Evolutionary conservation across 208 protist species (phyloP), one percentile per base, ranked within the genome.

Genomic region (Wallacemonas sp.): DNA sequence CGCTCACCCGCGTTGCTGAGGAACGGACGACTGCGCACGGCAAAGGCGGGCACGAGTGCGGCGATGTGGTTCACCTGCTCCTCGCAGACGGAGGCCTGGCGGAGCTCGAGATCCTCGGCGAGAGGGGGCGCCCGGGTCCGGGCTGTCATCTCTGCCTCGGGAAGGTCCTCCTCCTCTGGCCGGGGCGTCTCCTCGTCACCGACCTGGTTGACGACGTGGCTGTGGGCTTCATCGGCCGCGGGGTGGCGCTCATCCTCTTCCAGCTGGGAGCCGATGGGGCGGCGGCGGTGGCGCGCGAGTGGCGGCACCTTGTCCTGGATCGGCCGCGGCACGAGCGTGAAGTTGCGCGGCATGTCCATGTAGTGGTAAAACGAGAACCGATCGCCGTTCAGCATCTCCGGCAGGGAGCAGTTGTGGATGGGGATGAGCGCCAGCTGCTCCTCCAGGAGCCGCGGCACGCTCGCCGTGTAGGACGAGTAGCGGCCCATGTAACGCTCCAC

Each of bases 11-110:
- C 1, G 32, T 58, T 58, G 24, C 68, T 1, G 68, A 74, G 68
- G 61, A 79, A 85, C 0, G 85, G 89, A 8, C 78, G 68, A 65
- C 83, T 88, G 58, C 76, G 78, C 14, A 87, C 67, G 9, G 70
- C 57, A 65, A 88, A 80, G n/a, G 83, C 81, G 0, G 72, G 79
- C 6, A 87, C 55, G 5, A 92, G 74, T 23, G 81, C 70, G 2
- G 80, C 74, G 16, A 94, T 81, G 77, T 92, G 83, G 41, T 85
- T 81, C 30, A 85, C 55, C 38, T 81, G 65, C 54, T 84, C 81
- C 71, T 91, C 88, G 58, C 88, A 94, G 32, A 65, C 68, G n/a
- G 74, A 67, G n/a, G 78, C 70, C 8, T 62, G 70, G 3, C 83
- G 39, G 5, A 85, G 30, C 16, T 84, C 73, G 17, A 74, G 74